A percentile compares a stretch with the other conserved stretches of the same genome.
phyloP scores from a whole-genome alignment of 331 rosid genomes.

The Pyrus hybrid region DNA sequence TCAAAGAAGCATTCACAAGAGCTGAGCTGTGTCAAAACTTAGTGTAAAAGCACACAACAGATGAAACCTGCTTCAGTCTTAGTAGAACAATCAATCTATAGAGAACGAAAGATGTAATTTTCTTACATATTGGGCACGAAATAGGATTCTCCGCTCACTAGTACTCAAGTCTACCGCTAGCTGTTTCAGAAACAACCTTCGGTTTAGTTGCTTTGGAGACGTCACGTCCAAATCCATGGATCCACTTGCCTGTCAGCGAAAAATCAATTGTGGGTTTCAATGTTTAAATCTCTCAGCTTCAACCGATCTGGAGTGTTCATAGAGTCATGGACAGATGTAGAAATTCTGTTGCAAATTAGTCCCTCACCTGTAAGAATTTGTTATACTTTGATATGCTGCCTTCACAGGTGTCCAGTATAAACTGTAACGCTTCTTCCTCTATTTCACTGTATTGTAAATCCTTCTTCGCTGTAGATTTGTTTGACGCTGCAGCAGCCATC shows the following conservation, averaged over 20 bases:
- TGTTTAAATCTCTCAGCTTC: neutral
- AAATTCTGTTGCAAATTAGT: neutral
- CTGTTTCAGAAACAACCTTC: constrained; percentile 82
- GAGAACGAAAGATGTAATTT: neutral
- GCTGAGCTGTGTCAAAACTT: neutral
- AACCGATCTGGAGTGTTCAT: neutral
- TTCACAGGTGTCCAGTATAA: constrained; percentile 79
- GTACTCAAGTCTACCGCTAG: constrained; percentile 79
- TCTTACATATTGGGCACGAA: constrained; percentile 91
- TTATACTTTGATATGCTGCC: constrained; percentile 79
- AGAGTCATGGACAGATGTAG: neutral
- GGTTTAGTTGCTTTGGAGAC: constrained; percentile 84
- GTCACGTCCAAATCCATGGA: constrained; percentile 87
- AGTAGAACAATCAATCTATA: neutral
- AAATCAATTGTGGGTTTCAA: neutral
- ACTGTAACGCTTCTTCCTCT: constrained; percentile 86
- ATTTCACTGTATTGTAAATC: constrained; percentile 64
- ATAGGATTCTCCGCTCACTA: constrained; percentile 76
- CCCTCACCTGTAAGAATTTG: constrained; percentile 71
- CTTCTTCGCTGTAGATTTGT: constrained; percentile 48
- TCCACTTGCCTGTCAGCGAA: constrained; percentile 71
- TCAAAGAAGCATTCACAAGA: neutral
- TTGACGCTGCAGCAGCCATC: constrained; percentile 92
- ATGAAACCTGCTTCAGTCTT: neutral
- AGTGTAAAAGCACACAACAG: neutral